Percentiles rank a stretch among this genome's conserved stretches.
Evolutionary conservation across 2,329 filamentous ascomycete genomes (phyloP).

Genomic region (Didymella segeticola): DNA sequence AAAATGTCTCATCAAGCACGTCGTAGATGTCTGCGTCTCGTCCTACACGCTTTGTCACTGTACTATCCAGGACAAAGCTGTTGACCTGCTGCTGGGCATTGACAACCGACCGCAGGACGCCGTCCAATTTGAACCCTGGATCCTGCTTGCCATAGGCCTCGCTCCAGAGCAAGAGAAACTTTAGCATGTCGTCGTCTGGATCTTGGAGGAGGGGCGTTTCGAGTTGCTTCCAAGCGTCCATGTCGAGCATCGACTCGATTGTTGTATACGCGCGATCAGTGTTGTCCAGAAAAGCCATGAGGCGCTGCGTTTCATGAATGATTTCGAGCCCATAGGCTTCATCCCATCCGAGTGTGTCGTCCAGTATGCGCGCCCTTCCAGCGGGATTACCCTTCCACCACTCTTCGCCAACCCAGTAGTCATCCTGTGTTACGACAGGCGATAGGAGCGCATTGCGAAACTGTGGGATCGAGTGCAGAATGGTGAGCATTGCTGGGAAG

Average conservation of each 20-base stretch:
- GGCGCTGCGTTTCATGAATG: slow-evolving; percentile 64
- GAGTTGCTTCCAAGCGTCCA: slow-evolving; percentile 47
- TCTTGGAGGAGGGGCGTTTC: slow-evolving; percentile 24
- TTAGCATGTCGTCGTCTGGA: slow-evolving; percentile 49
- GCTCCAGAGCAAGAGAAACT: slow-evolving; percentile 60
- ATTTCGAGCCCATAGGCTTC: slow-evolving; percentile 50
- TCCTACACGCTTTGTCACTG: slow-evolving; percentile 28
- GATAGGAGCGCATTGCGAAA: slow-evolving; percentile 64
- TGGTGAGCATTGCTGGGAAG: slow-evolving; percentile 65
- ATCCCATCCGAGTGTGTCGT: slow-evolving; percentile 43
- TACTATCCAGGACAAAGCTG: slow-evolving; percentile 40
- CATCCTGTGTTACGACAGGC: slow-evolving; percentile 51
- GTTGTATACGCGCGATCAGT: slow-evolving; percentile 67
- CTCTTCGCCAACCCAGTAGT: slow-evolving; percentile 63
- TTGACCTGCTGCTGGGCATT: slow-evolving; percentile 36
- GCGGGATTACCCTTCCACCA: slow-evolving; percentile 69
- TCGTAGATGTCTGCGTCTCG: slow-evolving; percentile 58
- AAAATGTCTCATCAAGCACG: slow-evolving; percentile 60
- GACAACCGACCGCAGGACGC: slow-evolving; percentile 54
- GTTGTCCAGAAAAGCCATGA: slow-evolving; percentile 67
- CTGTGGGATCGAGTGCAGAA: slow-evolving; percentile 67
- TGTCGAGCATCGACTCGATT: slow-evolving; percentile 56
- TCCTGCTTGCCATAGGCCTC: slow-evolving; percentile 52
- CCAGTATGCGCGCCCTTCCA: slow-evolving; percentile 58
- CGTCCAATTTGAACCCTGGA: slow-evolving; percentile 51